Evolutionary conservation across 202 grass and related monocot genomes (phyloP).

Genomic region (Carex sylvatica): DNA sequence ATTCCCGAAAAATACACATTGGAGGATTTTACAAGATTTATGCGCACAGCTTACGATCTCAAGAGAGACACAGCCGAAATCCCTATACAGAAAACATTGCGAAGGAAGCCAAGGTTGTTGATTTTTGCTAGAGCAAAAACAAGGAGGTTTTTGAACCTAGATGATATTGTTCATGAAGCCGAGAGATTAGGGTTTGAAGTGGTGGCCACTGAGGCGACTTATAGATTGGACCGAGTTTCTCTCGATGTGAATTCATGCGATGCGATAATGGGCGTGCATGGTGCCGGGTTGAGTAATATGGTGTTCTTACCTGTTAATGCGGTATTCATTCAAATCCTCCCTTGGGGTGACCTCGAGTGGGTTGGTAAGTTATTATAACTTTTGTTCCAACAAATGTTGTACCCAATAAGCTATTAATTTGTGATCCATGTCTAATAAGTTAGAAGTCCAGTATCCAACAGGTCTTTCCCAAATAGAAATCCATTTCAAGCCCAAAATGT

Average conservation of each 20-base stretch:
- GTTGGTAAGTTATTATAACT: conserved; percentile 34
- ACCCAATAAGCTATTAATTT: neutral
- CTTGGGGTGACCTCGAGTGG: conserved; percentile 67
- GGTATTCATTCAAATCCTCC: conserved; percentile 67
- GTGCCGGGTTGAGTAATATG: conserved; percentile 86
- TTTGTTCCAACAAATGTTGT: neutral
- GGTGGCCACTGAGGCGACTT: conserved; percentile 48
- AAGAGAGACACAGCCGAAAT: conserved; percentile 28
- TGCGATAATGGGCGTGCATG: conserved; percentile 74
- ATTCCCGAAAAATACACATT: conserved; percentile 56
- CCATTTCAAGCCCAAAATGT: neutral
- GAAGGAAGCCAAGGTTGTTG: conserved; percentile 33
- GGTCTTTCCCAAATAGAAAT: neutral
- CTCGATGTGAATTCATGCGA: conserved; percentile 59
- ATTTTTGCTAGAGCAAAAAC: conserved; percentile 60
- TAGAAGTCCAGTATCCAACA: neutral
- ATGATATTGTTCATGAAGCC: conserved; percentile 41
- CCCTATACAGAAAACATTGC: neutral
- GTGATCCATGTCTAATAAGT: neutral
- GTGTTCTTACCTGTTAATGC: conserved; percentile 67
- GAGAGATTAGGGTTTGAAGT: conserved; percentile 58
- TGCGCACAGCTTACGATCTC: conserved; percentile 49
- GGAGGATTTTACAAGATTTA: conserved; percentile 60
- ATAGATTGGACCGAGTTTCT: conserved; percentile 67
- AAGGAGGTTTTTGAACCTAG: conserved; percentile 58